A percentile compares a stretch with the other conserved stretches of the same genome.
Conservation (phyloP, 2,329 filamentous ascomycete species). For the Diaporthe capsici region DNA sequence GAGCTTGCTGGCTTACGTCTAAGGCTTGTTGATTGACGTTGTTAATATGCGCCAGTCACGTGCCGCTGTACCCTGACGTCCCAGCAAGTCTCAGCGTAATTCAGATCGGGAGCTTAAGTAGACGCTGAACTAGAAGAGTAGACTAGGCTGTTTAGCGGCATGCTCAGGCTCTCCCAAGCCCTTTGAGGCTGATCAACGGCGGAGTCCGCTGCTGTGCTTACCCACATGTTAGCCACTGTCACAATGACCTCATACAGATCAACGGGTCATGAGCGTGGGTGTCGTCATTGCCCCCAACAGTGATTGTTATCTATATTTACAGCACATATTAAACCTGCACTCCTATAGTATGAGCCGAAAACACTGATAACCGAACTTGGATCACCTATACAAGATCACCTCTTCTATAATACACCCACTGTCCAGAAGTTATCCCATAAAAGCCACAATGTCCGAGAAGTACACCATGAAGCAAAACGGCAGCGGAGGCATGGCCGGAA, state of each 20-base stretch:
- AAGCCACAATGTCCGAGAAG: constrained; percentile 40
- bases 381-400: not conserved
- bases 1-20: too few species aligned
- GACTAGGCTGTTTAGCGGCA: not conserved
- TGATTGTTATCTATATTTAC: not conserved
- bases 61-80: not conserved
- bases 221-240: constrained; percentile 1
- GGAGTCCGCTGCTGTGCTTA: not conserved
- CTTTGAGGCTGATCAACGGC: constrained; percentile 2
- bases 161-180: not conserved
- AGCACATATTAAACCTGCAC: not conserved
- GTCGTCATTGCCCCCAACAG: constrained; percentile 30
- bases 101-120: not conserved
- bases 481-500: constrained; percentile 39
- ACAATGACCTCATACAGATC: constrained; percentile 38
- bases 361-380: too few species aligned
- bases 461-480: constrained; percentile 38
- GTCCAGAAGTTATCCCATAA: not conserved
- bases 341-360: not conserved
- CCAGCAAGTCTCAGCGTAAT: not conserved
- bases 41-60: not conserved
- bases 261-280: constrained; percentile 29
- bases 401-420: too few species aligned
- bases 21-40: too few species aligned
- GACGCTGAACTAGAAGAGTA: not conserved